Evolutionary conservation across 345 rosid species (phyloP), one percentile per base, ranked within the genome.

Genomic region (Cardiospermum halicacabum): DNA sequence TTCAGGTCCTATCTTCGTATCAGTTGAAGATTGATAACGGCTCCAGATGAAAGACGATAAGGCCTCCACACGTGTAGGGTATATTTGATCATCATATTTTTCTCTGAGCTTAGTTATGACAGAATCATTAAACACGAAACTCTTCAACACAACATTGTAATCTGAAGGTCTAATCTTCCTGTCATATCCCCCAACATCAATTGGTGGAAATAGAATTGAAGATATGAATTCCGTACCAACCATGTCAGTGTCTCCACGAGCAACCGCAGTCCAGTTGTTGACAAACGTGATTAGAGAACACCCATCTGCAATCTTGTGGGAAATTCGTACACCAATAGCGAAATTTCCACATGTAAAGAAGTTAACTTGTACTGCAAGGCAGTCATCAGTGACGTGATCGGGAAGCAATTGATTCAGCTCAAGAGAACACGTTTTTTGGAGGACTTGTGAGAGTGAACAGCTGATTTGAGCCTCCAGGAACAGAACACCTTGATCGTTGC

Each of bases 41-140:
- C 65, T 75, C 80, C 82, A 82, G 16, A 82, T 72, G 39, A 82
- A 78, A 31, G 67, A 62, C 0, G 84, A 76, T 48, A 78, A 63
- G 22, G 78, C 83, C 49, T 85, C 82, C 11, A 82, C 62, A 0
- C 82, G 75, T 3, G 82, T 72, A 0, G 81, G 71, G 0, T 56
- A 65, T 11, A 39, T 54, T 15, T 49, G 27, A 7, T 62, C 48
- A 22, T 36, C 26, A n/a, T 49, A 81, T 56, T 55, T 74, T 8
- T 19, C 72, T 34, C 67, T 63, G 8, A 87, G 69, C 1, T 69
- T 54, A 1, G 70, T 69, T 15, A 84, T 26, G 3, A 67, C 30
- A 22, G 72, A 31, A 26, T 73, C 71, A 22, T 54, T 69, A 10
- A 82, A 81, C 51, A 79, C 68, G 16, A 78, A 85, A 36, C 80